These are phyloP conservation scores for Neurospora sp. DNA, from an alignment of 2,329 filamentous ascomycete species.

Conservation along the genomic window DNA sequence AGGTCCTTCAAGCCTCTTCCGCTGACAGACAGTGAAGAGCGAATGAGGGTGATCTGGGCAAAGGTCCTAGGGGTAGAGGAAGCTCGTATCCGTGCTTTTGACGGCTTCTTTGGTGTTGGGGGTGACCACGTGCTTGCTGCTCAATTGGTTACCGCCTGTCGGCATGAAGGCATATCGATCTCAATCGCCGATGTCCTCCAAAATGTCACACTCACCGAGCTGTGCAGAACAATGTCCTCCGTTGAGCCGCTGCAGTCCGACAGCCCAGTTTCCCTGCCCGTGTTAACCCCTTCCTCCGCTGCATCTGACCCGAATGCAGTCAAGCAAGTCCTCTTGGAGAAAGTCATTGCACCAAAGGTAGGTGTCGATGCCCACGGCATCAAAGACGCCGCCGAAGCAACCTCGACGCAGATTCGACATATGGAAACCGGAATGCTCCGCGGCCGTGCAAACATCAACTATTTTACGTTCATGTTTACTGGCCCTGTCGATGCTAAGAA, in stretches of 20 bases:
- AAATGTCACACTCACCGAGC: constrained; percentile 32
- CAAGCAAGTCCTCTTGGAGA: constrained; percentile 29
- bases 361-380: constrained; percentile 32
- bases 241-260: constrained; percentile 14
- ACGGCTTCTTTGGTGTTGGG: constrained; percentile 36
- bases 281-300: constrained; percentile 3
- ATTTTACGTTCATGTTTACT: constrained; percentile 37
- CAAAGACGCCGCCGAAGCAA: constrained; percentile 38
- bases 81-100: constrained; percentile 29
- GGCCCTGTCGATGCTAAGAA: constrained; percentile 31
- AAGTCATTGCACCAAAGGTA: constrained; percentile 32
- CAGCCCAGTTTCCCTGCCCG: constrained; percentile 1
- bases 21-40: constrained; percentile 35
- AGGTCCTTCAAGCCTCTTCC: constrained; percentile 34
- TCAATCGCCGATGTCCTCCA: constrained; percentile 33
- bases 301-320: constrained; percentile 11
- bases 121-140: constrained; percentile 36
- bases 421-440: constrained; percentile 38
- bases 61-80: constrained; percentile 29
- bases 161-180: constrained; percentile 30
- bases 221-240: constrained; percentile 27
- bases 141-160: constrained; percentile 34
- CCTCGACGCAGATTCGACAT: constrained; percentile 35
- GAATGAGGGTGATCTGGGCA: constrained; percentile 39
- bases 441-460: constrained; percentile 34